A percentile compares a stretch with the other conserved stretches of the same genome.
Conservation (phyloP, 176 grass and related monocot species). For the Aegilops bicornis region DNA sequence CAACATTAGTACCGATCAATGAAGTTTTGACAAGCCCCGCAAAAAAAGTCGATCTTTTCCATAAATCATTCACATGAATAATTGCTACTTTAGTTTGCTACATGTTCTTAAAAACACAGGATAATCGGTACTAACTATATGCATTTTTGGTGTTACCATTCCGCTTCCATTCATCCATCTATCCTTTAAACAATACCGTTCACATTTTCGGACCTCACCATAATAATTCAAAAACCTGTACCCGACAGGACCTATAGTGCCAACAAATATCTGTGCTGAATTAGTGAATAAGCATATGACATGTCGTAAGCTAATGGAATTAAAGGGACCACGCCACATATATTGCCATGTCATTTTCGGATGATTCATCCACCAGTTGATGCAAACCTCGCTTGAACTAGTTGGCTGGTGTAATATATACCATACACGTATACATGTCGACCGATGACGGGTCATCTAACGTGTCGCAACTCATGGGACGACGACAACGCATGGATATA, state of each 20-base stretch:
- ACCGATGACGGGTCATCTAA: neutral
- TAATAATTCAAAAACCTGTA: neutral
- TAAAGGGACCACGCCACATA: neutral
- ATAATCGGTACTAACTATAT: too few relatives aligned
- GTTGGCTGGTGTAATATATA: neutral
- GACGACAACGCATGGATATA: neutral
- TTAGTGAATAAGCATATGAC: neutral
- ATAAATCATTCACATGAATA: too few relatives aligned
- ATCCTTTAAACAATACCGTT: neutral
- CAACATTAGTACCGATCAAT: too few relatives aligned
- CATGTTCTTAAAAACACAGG: too few relatives aligned
- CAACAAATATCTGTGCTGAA: neutral
- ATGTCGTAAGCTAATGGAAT: neutral
- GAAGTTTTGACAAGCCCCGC: too few relatives aligned
- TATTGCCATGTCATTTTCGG: neutral
- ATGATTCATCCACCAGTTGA: neutral
- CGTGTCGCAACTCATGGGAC: neutral
- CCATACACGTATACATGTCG: neutral
- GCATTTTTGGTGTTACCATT: neutral
- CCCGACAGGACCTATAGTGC: neutral
- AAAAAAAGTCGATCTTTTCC: too few relatives aligned
- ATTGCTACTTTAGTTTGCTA: too few relatives aligned
- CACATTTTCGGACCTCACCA: neutral
- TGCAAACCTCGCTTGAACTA: neutral
- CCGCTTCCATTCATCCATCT: neutral